Evolutionary conservation across 106 monocot genomes (phyloP).

Genomic region (Dioscorea alata): DNA sequence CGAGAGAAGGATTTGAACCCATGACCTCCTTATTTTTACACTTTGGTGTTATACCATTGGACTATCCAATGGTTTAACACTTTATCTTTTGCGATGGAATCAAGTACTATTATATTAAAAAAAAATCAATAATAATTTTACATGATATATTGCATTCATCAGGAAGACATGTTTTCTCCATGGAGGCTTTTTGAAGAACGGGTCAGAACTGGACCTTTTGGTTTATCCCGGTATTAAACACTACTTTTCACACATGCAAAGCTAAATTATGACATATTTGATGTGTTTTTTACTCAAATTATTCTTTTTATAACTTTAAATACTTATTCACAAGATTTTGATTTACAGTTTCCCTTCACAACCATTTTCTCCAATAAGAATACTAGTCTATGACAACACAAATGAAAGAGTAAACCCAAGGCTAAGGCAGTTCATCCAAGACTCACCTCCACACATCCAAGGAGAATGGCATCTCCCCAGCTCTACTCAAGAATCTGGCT

Average conservation of each 20-base stretch:
- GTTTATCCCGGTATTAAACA: conserved; percentile 33
- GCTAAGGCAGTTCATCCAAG: conserved; percentile 40
- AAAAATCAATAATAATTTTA: too few relatives aligned
- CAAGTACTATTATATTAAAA: too few relatives aligned
- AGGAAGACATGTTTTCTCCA: conserved; percentile 25
- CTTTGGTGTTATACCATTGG: too few relatives aligned
- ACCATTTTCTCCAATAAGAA: conserved; percentile 32
- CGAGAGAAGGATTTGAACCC: too few relatives aligned
- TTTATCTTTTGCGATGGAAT: too few relatives aligned
- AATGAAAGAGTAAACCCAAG: conserved; percentile 31
- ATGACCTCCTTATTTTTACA: too few relatives aligned
- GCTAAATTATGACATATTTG: background rate
- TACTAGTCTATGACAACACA: conserved; percentile 21
- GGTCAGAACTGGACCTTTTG: conserved; percentile 50
- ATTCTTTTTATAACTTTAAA: too few relatives aligned
- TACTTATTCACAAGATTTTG: too few relatives aligned
- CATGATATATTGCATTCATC: background rate
- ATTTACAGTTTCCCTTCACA: conserved; percentile 46
- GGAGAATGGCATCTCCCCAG: conserved; percentile 30
- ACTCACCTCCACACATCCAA: conserved; percentile 50
- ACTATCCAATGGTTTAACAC: too few relatives aligned
- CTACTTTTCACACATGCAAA: background rate
- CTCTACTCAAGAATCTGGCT: conserved; percentile 17
- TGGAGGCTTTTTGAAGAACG: conserved; percentile 56
- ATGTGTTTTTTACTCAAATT: too few relatives aligned